Percentiles rank a stretch among this genome's conserved stretches.
Evolutionary conservation across 495 filamentous ascomycete genomes (phyloP).

Genomic region (Gamarada debralockiae): DNA sequence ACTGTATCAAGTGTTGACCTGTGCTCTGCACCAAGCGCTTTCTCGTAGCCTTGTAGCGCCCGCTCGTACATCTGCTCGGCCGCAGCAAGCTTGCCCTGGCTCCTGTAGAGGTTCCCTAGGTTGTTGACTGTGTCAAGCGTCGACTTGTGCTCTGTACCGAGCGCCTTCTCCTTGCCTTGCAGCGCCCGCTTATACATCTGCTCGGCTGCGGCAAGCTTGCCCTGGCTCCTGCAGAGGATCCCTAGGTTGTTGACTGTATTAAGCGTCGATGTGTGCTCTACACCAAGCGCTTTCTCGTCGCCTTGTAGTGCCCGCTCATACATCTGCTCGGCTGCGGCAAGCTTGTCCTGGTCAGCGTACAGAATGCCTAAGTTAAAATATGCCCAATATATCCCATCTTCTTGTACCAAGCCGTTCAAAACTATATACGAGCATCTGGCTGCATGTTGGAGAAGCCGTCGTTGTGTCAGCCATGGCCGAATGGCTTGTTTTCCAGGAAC

Average conservation of each 20-base stretch:
- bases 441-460: too few species aligned
- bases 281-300: too few species aligned
- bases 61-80: slow-evolving; percentile 29
- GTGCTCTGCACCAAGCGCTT: slow-evolving; percentile 32
- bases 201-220: slow-evolving; percentile 23
- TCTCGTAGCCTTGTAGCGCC: slow-evolving; percentile 34
- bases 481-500: slow-evolving; percentile 12
- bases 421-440: slow-evolving; percentile 21
- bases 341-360: slow-evolving; percentile 25
- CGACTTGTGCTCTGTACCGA: slow-evolving; percentile 32
- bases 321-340: slow-evolving; percentile 27
- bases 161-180: slow-evolving; percentile 30
- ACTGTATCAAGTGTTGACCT: slow-evolving; percentile 21
- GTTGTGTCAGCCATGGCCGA: slow-evolving; percentile 26
- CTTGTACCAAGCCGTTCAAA: slow-evolving; percentile 33
- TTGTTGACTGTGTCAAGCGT: slow-evolving; percentile 31
- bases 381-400: slow-evolving; percentile 29
- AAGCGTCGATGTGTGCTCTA: too few species aligned
- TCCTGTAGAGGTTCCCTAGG: slow-evolving; percentile 24
- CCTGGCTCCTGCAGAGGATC: too few species aligned
- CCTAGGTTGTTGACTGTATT: too few species aligned
- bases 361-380: slow-evolving; percentile 23
- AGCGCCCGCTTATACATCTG: slow-evolving; percentile 32
- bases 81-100: slow-evolving; percentile 25
- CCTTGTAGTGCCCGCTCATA: slow-evolving; percentile 22